Percentiles rank a stretch among this genome's conserved stretches.
Evolutionary conservation across 805 yeast species (phyloP).

Genomic region (Candida verbasci): DNA sequence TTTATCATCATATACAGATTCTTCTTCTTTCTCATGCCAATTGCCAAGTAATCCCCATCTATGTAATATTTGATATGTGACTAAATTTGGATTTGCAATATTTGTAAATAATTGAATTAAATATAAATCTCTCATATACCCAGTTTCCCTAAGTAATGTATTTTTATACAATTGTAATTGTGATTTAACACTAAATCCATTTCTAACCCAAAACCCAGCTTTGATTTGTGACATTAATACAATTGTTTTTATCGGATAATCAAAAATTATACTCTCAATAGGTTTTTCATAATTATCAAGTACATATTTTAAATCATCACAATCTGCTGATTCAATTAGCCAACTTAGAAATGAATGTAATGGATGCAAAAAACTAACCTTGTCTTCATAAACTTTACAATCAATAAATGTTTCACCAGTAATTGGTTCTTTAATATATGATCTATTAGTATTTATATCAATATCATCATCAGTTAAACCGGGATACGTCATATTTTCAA

Average conservation of each 20-base stretch:
- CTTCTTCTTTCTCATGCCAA: constrained; percentile 15
- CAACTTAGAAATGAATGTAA: constrained; percentile 69
- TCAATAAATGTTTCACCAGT: constrained; percentile 19
- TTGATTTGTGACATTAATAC: constrained; percentile 81
- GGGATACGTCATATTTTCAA: constrained; percentile 27
- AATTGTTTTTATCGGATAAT: constrained; percentile 71
- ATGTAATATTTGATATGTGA: constrained; percentile 52
- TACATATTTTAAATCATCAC: constrained; percentile 20
- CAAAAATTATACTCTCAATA: constrained; percentile 36
- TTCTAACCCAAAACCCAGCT: constrained; percentile 91
- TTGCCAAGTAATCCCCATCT: constrained; percentile 61
- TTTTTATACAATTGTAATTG: constrained; percentile 78
- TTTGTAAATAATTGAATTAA: constrained; percentile 62
- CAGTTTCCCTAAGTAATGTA: constrained; percentile 76
- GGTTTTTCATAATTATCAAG: constrained; percentile 13
- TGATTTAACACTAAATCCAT: constrained; percentile 75
- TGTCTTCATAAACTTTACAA: constrained; percentile 31
- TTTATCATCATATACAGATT: constrained; percentile 39
- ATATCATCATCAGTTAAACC: constrained; percentile 22
- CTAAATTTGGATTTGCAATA: constrained; percentile 47
- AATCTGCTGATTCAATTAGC: constrained; percentile 53
- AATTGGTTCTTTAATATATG: constrained; percentile 17
- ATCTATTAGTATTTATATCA: constrained; percentile 18
- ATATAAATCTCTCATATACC: constrained; percentile 74
- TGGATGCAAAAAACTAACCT: constrained; percentile 75